Base-by-base conservation (phyloP, 768 basidiomycete species). In the Collybia sp. region DNA sequence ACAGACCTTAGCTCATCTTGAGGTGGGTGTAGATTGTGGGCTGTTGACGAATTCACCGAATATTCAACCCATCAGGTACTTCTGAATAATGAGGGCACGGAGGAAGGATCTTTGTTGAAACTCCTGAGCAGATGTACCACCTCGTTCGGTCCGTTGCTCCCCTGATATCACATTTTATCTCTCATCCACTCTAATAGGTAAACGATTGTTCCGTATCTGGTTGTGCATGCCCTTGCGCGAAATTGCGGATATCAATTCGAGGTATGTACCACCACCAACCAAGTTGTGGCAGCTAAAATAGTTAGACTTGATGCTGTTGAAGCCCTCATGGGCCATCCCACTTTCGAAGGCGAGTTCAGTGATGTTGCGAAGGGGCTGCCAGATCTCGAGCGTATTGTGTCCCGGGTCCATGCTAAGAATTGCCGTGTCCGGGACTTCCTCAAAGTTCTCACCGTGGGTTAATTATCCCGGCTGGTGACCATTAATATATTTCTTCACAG, bases 131-230 rank as follows among this genome's bases (percentile, higher is more conserved):
- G 88, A 47, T 97, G 94, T 57, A 70, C 85, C 38, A 97, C 96
- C 1, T 93, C 96, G 2, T 97, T 92, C 50, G 96, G 93, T 88
- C 54, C 16, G 79, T 60, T 12, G 11, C 31, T 12, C 30, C 43
- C 20, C 12, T 11, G 5, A 3, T 5, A 18, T 30, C 9, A 25
- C 30, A 48, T 46, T 35, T 12, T 53, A 33, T n/a, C 13, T 42
- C 13, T 40, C 39, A 30, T 45, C 16, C 15, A 52, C 53, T n/a
- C 25, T 40, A 38, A 18, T 44, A 91, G 91, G 93, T 34, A 98
- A 98, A 63, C 81, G 96, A 18, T 73, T 98, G 20, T 98, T 99
- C 77, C 82, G 94, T 35, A 87, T 95, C 44, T 99, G 96, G 96
- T 72, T 99, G 6, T 96, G 92, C 52, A 86, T 86, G 76, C 96